Conservation (phyloP, 352 stramenopile genomes). For the Phytophthora fragariaefolia region DNA sequence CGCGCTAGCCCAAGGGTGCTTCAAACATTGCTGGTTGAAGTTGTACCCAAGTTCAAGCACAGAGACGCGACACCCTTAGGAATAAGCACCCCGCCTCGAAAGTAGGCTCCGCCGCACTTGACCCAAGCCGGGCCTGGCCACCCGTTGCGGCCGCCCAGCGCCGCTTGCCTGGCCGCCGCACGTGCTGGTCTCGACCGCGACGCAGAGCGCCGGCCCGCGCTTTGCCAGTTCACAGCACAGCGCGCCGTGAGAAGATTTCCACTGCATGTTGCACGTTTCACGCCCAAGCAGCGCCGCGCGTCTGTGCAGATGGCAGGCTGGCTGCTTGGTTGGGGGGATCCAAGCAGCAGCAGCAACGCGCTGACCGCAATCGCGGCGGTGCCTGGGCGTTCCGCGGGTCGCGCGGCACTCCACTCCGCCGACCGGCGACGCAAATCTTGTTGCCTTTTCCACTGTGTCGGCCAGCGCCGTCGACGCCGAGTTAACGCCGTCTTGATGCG, state of each 20-base stretch:
- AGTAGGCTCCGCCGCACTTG: conserved; percentile 12
- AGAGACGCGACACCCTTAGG: conserved; percentile 16
- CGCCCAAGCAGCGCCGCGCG: conserved; percentile 18
- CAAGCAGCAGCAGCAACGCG: not conserved
- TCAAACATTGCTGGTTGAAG: conserved; percentile 23
- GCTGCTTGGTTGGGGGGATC: conserved; percentile 12
- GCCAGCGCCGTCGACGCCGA: not conserved
- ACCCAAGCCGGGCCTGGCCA: too few species aligned
- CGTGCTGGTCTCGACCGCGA: too few species aligned
- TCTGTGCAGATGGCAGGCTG: conserved; percentile 15
- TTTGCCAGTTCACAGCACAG: conserved; percentile 12
- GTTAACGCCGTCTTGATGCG: conserved; percentile 26
- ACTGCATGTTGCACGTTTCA: conserved; percentile 3
- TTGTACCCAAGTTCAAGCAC: conserved; percentile 28
- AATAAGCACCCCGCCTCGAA: conserved; percentile 7
- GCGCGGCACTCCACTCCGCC: not conserved
- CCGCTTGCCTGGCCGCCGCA: conserved; percentile 8
- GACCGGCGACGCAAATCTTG: conserved; percentile 20
- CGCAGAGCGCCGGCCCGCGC: conserved; percentile 17
- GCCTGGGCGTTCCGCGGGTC: not conserved
- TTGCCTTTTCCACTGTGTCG: conserved; percentile 29
- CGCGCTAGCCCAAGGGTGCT: not conserved
- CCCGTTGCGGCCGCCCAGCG: too few species aligned
- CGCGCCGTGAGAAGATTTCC: too few species aligned
- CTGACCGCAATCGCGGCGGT: conserved; percentile 8